Base-by-base conservation (phyloP, 306 rosid species). In the Sesbania bispinosa region DNA sequence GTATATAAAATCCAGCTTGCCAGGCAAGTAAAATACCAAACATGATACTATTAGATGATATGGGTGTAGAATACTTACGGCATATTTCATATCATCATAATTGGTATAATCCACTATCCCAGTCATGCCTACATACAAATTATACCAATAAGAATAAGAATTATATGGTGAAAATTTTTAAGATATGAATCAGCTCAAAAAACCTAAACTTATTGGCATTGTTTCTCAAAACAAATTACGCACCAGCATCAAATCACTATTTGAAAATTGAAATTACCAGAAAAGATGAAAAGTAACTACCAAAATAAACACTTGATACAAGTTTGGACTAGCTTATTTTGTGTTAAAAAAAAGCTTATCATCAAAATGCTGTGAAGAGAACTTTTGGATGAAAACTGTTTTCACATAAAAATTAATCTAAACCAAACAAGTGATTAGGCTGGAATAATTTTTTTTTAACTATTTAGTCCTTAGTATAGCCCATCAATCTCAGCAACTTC, bases 81-180 rank as follows among this genome's bases (percentile, higher is more conserved):
- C 98, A 84, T 88, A 93, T 80, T 77, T 93, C 97, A 93, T 89
- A 78, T 93, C 98, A 39, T 90, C 88, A 9, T 82, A 87, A 78
- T 93, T 90, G 65, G 98, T 89, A 77, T 90, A 93, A 77, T 93
- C 98, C 35, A 87, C 97, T 60, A 93, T 81, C 79, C 98, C 97
- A 1, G 83, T 75, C 89, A 88, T 75, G 62, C 98, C 97, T 93
- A 55, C 84, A 70, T 54, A 62, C 32, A 55, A 33, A 72, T 35
- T 19, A 19, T 21, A 45, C 41, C 33, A 38, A 24, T 48, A n/a
- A n/a, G 45, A 24, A 50, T 10, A 57, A 74, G 43, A 67, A 79
- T 43, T 33, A 54, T 52, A 32, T 11, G 43, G 35, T 39, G 30
- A 53, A 59, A 62, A 20, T 11, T 45, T n/a, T 10, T 29, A 70